Percentiles rank a stretch among this genome's conserved stretches.
These are phyloP conservation scores for Plenodomus tracheiphilus DNA, from an alignment of 2,329 filamentous ascomycete species.

Conservation along the genomic window DNA sequence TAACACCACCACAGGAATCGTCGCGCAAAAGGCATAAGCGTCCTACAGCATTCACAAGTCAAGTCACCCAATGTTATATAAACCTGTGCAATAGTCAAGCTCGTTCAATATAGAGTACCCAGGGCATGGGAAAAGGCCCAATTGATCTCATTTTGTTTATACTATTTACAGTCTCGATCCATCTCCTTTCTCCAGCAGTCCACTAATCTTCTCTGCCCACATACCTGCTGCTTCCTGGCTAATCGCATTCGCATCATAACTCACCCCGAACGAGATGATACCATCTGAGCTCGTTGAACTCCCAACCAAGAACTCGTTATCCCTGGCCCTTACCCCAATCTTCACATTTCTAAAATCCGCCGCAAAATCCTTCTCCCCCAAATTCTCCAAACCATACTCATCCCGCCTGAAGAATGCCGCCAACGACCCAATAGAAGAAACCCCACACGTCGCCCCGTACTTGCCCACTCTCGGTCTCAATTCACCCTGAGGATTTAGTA, in stretches of 20 bases:
- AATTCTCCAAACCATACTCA: constrained; percentile 25
- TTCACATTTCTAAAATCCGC: constrained; percentile 45
- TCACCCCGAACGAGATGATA: constrained; percentile 44
- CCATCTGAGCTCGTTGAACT: constrained; percentile 44
- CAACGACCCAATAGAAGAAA: constrained; percentile 48
- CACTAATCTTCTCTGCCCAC: constrained; percentile 39
- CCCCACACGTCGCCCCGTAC: constrained; percentile 50
- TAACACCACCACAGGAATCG: constrained; percentile 40
- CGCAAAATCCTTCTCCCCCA: constrained; percentile 40
- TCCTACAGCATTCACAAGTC: constrained; percentile 29
- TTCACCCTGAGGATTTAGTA: constrained; percentile 44
- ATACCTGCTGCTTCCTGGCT: constrained; percentile 31
- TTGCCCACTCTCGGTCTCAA: constrained; percentile 35
- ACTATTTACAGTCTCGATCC: constrained; percentile 18
- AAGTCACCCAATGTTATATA: constrained; percentile 44
- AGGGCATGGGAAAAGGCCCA: constrained; percentile 31
- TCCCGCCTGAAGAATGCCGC: constrained; percentile 39
- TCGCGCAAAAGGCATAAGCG: constrained; percentile 45
- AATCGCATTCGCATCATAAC: constrained; percentile 48
- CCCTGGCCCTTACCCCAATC: constrained; percentile 49
- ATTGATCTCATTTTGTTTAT: constrained; percentile 24
- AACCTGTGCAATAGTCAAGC: constrained; percentile 47
- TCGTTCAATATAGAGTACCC: constrained; percentile 40
- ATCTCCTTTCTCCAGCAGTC: constrained; percentile 30
- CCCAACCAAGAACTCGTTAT: constrained; percentile 52